These are phyloP conservation scores for Penicillium angulare DNA, from an alignment of 495 filamentous ascomycete species.

Conservation along the genomic window DNA sequence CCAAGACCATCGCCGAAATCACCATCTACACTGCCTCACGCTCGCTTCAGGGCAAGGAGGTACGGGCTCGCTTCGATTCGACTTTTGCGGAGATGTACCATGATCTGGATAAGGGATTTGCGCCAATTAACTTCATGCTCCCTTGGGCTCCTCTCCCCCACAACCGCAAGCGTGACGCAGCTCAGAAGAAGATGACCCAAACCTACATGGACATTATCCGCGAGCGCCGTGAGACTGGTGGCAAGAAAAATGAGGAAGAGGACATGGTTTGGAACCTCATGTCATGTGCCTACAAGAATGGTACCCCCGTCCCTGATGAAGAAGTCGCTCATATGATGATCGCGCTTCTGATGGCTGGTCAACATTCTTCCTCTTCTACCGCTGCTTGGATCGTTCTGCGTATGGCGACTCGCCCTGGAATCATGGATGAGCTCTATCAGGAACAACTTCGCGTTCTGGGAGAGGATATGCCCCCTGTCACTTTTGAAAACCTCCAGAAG, in stretches of 20 bases:
- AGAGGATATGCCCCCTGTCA: slow-evolving; percentile 49
- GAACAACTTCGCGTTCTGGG: slow-evolving; percentile 55
- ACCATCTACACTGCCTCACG: slow-evolving; percentile 67
- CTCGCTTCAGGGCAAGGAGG: slow-evolving; percentile 63
- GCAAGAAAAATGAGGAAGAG: slow-evolving; percentile 51
- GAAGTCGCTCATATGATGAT: slow-evolving; percentile 71
- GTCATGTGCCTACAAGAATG: slow-evolving; percentile 62
- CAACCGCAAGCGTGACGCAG: slow-evolving; percentile 58
- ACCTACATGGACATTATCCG: slow-evolving; percentile 61
- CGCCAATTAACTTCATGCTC: slow-evolving; percentile 65
- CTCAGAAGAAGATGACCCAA: slow-evolving; percentile 55
- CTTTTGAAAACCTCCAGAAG: slow-evolving; percentile 52
- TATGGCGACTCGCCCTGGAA: slow-evolving; percentile 53
- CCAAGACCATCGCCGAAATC: slow-evolving; percentile 57
- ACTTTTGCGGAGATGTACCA: slow-evolving; percentile 63
- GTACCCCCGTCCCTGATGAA: slow-evolving; percentile 56
- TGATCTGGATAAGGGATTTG: slow-evolving; percentile 64
- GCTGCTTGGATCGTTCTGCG: slow-evolving; percentile 60
- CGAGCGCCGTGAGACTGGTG: slow-evolving; percentile 46
- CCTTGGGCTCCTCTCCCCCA: slow-evolving; percentile 62
- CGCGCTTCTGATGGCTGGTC: slow-evolving; percentile 63
- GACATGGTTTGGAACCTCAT: slow-evolving; percentile 73
- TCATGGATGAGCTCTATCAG: slow-evolving; percentile 57
- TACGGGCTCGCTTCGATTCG: slow-evolving; percentile 59
- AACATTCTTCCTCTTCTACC: slow-evolving; percentile 61